Conservation (phyloP, 2,329 filamentous ascomycete species). For the Thielaviopsis ethacetica region DNA sequence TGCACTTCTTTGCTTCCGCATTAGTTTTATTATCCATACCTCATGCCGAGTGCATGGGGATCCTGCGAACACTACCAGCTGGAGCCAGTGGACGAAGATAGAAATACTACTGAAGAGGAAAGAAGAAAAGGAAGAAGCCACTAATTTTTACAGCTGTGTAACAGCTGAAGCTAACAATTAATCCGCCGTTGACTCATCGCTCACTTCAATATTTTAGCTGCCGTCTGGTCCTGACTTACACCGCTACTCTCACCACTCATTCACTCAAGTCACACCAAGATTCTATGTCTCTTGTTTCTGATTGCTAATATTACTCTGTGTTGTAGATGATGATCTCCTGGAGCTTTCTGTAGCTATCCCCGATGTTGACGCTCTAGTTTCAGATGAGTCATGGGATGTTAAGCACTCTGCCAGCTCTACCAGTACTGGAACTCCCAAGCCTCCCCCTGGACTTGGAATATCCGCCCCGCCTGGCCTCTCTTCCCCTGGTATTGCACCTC, state of each 20-base stretch:
- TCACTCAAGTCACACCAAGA: constrained; percentile 3
- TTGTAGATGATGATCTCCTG: constrained; percentile 45
- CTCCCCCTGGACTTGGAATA: constrained; percentile 6
- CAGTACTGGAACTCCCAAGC: background rate
- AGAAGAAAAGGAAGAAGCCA: background rate
- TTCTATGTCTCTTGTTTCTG: constrained; percentile 13
- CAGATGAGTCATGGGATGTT: constrained; percentile 31
- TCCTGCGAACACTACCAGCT: background rate
- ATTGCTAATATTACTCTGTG: constrained; percentile 25
- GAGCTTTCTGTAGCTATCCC: constrained; percentile 43
- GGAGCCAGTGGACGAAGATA: background rate
- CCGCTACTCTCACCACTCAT: background rate
- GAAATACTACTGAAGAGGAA: background rate
- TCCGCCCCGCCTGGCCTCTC: constrained; percentile 20
- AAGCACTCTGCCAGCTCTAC: background rate
- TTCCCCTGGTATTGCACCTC: constrained; percentile 11
- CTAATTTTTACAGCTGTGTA: background rate
- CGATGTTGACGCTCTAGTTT: constrained; percentile 53
- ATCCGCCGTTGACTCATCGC: background rate
- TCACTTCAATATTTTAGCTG: background rate
- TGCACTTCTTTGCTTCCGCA: constrained; percentile 15
- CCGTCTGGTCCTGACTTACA: background rate
- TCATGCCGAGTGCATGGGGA: background rate
- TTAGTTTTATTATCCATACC: background rate
- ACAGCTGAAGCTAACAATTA: background rate